Base-by-base conservation (phyloP, 805 yeast species). In the Candida ulmi region DNA sequence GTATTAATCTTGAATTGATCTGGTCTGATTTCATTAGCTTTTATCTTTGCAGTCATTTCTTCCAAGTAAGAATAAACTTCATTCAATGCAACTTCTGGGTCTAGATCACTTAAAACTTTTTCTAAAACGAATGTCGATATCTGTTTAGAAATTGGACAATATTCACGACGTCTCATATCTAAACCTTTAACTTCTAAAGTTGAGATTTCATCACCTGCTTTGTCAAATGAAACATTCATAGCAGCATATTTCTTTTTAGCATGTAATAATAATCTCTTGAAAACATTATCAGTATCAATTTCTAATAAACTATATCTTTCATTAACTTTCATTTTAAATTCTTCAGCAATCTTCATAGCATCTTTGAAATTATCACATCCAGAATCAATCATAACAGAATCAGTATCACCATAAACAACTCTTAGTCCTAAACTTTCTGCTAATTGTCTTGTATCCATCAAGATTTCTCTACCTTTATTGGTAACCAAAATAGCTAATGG, bases 211-310 rank as follows among this genome's bases (percentile, higher is more conserved):
- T 76, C 74, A 11, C 88, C 83, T 29, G 67, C 66, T 50, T 71
- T 71, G 38, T 60, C 65, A 43, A 69, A 51, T 1, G 74, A 60
- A 24, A 76, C 76, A 52, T 80, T 83, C 66, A 90, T 69, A 1
- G 98, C 98, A 8, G 99, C 99, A 58, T 93, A 93, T 65, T 93
- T 93, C 76, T 93, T 93, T 68, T 93, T 93, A n/a, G 96, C 86
- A 59, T 88, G 95, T 37, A 93, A 66, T 40, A 93, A 68, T 38
- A 93, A 67, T 47, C 87, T 77, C 55, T 86, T 83, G 66, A 88
- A 93, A 1, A 88, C 88, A 55, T 91, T 88, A 66, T 93, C 99
- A 48, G 86, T 88, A 56, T 93, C 99, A 54, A 93, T 88, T 57
- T 93, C 99, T 54, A 93, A 70, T 47, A 86, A 65, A 52, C 76